Evolutionary conservation across 225 moss, liverwort and hornwort species (phyloP), one percentile per base, ranked within the genome.

Genomic region (Marchantia paleacea): DNA sequence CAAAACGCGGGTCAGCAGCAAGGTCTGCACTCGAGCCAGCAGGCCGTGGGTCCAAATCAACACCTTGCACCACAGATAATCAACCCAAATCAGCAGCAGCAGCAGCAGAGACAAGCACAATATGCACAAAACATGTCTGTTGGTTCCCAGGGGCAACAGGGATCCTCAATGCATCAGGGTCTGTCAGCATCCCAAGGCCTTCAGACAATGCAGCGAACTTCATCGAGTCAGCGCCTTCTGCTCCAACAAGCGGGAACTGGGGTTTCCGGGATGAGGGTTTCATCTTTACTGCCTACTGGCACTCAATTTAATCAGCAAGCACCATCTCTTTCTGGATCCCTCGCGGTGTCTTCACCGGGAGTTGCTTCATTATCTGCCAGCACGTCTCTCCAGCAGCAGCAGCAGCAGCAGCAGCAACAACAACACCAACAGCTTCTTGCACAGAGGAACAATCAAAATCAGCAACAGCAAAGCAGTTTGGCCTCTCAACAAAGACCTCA

Each of bases 321-420:
- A 12, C 52, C 75, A 12, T 79, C 87, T 55, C 79, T 82, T 29
- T 78, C 86, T 12, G 81, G 52, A 19, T 80, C 83, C 47, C 76
- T 77, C 30, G 72, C 87, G 18, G 87, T 75, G 52, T 75, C 83
- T 18, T 84, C 87, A 29, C 81, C 87, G 57, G 84, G 82, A 64
- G 82, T 69, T 69, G 71, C 81, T 22, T 10, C 82, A 6, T 29
- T 81, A 75, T 54, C 84, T 39, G 49, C 82, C 52, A 87, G 60
- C 39, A 58, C 78, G 28, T 72, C 76, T 0, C 72, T 80, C 29
- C 84, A 84, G 54, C 87, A 87, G 29, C 81, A 81, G 68, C 86
- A 86, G 54, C 86, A 86, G 72, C 87, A 84, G 20, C 82, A 81
- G 54, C 86, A 87, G 28, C 87, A 87, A 65, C 87, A 84, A 26